Evolutionary conservation across 192 early-diverging fungal genomes (phyloP), one percentile per base, ranked within the genome.

Genomic region (Kickxella alabastrina): DNA sequence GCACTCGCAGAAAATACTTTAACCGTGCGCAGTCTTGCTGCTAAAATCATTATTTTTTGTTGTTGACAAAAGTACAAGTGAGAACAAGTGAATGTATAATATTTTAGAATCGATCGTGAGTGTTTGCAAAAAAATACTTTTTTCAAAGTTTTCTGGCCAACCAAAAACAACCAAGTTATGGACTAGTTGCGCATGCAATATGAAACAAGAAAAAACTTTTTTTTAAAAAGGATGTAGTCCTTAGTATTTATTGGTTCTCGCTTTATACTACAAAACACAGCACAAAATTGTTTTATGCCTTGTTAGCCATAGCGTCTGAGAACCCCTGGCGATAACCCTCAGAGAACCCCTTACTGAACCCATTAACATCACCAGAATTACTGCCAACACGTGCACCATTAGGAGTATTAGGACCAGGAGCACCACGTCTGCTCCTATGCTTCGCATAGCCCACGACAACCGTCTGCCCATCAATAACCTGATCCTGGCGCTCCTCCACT

Each of bases 311-410:
- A 23, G 34, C 47, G 21, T 49, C 47, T 1, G 47, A 3, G 34
- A 36, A 49, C 22, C 47, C 72, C 39, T 63, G 53, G 57, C 54
- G 44, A 42, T 68, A 67, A 32, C 71, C 71, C 17, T 51, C 48
- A 15, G 44, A n/a, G 35, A 55, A 75, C 12, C 71, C 71, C 12
- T 49, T 27, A 40, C 63, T 63, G 27, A 58, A 74, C 6, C 35
- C 54, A 15, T 25, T 13, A 3, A 23, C 39, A 13, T 34, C 37
- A 10, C 12, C 17, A 13, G 14, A 10, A 28, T 2, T 18, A 1
- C 15, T 31, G 27, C 6, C 6, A 6, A 18, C 13, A n/a, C n/a
- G n/a, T n/a, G n/a, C n/a, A n/a, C n/a, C n/a, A n/a, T n/a, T n/a
- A n/a, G n/a, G n/a, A n/a, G n/a, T n/a, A n/a, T n/a, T n/a, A n/a